Evolutionary conservation across 768 basidiomycete genomes (phyloP).

Genomic region (Trametes elegans): DNA sequence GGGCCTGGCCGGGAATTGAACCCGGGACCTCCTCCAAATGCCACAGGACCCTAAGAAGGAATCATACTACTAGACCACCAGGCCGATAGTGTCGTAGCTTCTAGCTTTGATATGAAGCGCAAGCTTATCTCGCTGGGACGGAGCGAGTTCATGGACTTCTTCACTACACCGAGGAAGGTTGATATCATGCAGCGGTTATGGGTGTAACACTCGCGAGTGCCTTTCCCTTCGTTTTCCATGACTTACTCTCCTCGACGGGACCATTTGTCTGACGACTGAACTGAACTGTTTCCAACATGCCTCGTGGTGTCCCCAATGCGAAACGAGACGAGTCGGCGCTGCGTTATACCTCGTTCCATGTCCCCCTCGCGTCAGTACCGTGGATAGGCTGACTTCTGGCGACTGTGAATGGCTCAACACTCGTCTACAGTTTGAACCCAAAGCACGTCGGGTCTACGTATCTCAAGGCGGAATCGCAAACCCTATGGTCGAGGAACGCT

Average conservation of each 20-base stretch:
- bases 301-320: constrained; percentile 77
- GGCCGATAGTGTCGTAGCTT: too few relatives aligned
- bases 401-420: too few relatives aligned
- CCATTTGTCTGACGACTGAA: too few relatives aligned
- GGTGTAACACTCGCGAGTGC: too few relatives aligned
- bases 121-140: neutral
- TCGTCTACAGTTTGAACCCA: constrained; percentile 59
- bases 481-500: constrained; percentile 69
- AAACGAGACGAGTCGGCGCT: constrained; percentile 81
- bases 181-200: neutral
- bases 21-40: constrained; percentile 78
- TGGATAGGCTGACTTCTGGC: neutral
- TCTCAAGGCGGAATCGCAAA: constrained; percentile 73
- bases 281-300: constrained; percentile 49
- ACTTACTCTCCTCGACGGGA: neutral
- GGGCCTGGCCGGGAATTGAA: constrained; percentile 86
- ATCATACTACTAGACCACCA: constrained; percentile 67
- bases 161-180: neutral
- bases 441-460: constrained; percentile 80
- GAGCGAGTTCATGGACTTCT: neutral
- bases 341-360: constrained; percentile 78
- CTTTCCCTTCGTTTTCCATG: neutral
- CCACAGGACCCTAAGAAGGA: constrained; percentile 51
- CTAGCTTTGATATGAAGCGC: too few relatives aligned
- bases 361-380: constrained; percentile 63